A percentile compares a stretch with the other conserved stretches of the same genome.
Evolutionary conservation across 768 basidiomycete genomes (phyloP).

Genomic region (Psilocybe tampanensis): DNA sequence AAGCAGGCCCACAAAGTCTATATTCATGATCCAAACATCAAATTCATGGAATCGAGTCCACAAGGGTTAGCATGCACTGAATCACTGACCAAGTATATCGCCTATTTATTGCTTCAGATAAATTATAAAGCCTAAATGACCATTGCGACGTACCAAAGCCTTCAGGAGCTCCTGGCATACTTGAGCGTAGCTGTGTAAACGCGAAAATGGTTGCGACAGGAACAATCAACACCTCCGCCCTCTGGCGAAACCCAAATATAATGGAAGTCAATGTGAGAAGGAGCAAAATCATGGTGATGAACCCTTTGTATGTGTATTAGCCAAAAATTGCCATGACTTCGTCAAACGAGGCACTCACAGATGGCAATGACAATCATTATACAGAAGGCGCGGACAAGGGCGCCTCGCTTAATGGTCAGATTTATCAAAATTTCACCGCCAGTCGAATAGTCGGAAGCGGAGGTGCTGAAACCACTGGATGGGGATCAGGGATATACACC

Average conservation of each 20-base stretch:
- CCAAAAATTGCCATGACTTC: not conserved
- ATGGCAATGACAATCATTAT: not conserved
- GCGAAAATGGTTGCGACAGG: constrained; percentile 25
- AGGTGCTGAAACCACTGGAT: not conserved
- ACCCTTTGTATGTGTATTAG: not conserved
- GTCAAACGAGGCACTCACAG: not conserved
- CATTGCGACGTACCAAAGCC: constrained; percentile 22
- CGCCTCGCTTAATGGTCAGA: not conserved
- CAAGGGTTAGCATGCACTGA: not conserved
- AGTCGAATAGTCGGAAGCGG: not conserved
- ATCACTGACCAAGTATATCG: not conserved
- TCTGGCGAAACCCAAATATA: constrained; percentile 22
- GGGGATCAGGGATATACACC: not conserved
- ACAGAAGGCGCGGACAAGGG: not conserved
- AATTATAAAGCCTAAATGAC: not conserved
- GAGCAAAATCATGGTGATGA: not conserved
- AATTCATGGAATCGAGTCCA: not conserved
- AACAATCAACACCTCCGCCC: constrained; percentile 18
- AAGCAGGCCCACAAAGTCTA: constrained; percentile 24
- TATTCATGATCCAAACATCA: not conserved
- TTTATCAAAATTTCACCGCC: not conserved
- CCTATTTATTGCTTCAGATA: not conserved
- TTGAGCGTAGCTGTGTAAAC: constrained; percentile 23
- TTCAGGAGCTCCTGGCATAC: constrained; percentile 25
- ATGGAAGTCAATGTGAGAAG: constrained; percentile 22